Base-by-base conservation (phyloP, 306 rosid species). In the Fragaria vesca region DNA sequence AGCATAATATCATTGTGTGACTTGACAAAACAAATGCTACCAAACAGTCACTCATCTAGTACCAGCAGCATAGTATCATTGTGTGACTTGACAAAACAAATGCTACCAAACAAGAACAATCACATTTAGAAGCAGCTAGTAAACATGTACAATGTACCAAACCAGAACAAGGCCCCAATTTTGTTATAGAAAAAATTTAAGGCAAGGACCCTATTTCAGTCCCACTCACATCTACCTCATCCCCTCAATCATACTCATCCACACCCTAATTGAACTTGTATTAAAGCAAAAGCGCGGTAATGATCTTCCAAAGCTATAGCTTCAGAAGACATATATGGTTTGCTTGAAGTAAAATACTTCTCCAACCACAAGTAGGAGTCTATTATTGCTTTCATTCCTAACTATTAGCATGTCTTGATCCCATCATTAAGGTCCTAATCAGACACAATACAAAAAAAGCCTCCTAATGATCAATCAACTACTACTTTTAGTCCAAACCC, bases 221-320 rank as follows among this genome's bases (percentile, higher is more conserved):
- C 45, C 69, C 66, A 63, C 9, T 32, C 24, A 15, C 12, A 65
- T 65, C 69, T 12, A 32, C 36, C 26, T 28, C 65, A 12, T 4
- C 38, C 45, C 18, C 30, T 30, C 40, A 46, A 46, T 63, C 63
- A 76, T 65, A 38, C 40, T 76, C 38, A 16, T 65, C n/a, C 17
- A 16, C 3, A 3, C 13, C 70, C 70, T 8, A 36, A 66, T 66
- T 18, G 7, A 32, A 17, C 13, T 34, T 66, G 12, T 34, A 84
- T 62, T 71, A 28, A 76, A 77, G 72, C 78, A 50, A 65, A 71
- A 28, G 12, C 46, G 62, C 13, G 15, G 6, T 30, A 13, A 60
- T 26, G 12, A 43, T 68, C 34, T 40, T 38, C 9, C 51, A 38
- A 55, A 73, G 47, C 15, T 30, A 30, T 46, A 20, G 45, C 69